A percentile compares a stretch with the other conserved stretches of the same genome.
These are phyloP conservation scores for Uronychia binucleata DNA, from an alignment of 73 alveolate genomes.

Conservation along the genomic window DNA sequence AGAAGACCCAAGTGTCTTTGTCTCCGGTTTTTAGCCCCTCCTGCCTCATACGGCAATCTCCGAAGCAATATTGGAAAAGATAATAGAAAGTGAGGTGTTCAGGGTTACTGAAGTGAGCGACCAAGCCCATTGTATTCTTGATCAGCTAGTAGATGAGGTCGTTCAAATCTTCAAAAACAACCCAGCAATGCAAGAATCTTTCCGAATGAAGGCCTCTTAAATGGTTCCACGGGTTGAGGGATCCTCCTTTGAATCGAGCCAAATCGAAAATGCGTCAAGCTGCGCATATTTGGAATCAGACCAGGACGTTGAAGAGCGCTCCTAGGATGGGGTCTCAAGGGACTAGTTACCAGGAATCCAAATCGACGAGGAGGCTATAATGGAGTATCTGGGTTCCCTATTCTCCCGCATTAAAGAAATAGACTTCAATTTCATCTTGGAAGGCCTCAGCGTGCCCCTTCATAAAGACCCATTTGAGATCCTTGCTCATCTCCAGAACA, in stretches of 20 bases:
- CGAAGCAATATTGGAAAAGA: background rate
- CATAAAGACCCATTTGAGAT: slow-evolving; percentile 40
- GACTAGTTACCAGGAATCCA: background rate
- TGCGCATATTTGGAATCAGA: background rate
- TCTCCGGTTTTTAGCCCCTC: background rate
- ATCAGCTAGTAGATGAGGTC: background rate
- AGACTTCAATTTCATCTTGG: background rate
- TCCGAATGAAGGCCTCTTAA: background rate
- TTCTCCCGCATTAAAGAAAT: background rate
- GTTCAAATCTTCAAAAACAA: background rate
- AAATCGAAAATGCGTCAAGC: background rate
- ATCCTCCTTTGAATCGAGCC: background rate
- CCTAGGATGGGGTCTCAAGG: background rate
- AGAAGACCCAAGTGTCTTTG: background rate
- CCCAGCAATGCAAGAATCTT: background rate
- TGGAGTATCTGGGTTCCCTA: background rate
- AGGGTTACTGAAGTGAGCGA: background rate
- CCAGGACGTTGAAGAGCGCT: background rate
- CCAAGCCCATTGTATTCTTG: background rate
- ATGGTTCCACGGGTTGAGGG: background rate
- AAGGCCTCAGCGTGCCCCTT: slow-evolving; percentile 20
- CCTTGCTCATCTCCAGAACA: slow-evolving; percentile 13
- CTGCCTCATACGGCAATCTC: background rate
- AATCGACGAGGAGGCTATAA: background rate
- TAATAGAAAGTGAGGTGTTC: background rate